These are phyloP conservation scores for Clarireedia homoeocarpa DNA, from an alignment of 2,329 filamentous ascomycete genomes.

Conservation along the genomic window DNA sequence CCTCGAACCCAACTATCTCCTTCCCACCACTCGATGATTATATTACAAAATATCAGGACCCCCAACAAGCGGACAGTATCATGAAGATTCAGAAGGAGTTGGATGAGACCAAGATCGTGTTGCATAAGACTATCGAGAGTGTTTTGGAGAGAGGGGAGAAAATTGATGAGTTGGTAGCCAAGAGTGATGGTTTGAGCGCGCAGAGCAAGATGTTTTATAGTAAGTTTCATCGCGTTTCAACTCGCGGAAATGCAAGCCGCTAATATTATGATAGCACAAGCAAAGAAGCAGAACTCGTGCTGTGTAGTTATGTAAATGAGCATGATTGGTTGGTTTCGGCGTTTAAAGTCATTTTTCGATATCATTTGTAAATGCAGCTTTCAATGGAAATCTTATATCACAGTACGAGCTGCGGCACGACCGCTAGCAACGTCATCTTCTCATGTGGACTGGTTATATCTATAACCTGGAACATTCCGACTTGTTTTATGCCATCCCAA, in stretches of 20 bases:
- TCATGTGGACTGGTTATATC: too few species aligned
- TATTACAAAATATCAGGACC: slow-evolving; percentile 57
- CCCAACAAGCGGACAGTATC: slow-evolving; percentile 82
- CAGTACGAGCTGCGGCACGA: slow-evolving; percentile 5
- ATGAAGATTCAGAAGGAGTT: slow-evolving; percentile 94
- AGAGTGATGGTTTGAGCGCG: slow-evolving; percentile 82
- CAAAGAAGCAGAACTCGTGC: slow-evolving; percentile 77
- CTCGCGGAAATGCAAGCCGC: not conserved
- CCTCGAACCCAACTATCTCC: slow-evolving; percentile 43
- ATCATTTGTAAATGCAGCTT: slow-evolving; percentile 5
- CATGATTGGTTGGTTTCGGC: slow-evolving; percentile 11
- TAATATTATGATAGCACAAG: slow-evolving; percentile 40
- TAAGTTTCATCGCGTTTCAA: slow-evolving; percentile 32
- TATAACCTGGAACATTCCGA: not conserved
- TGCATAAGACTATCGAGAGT: slow-evolving; percentile 94
- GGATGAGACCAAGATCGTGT: slow-evolving; percentile 92
- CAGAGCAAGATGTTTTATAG: slow-evolving; percentile 99
- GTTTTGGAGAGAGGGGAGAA: slow-evolving; percentile 89
- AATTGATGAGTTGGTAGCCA: slow-evolving; percentile 86
- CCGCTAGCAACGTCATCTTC: not conserved
- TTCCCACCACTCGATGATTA: slow-evolving; percentile 78
- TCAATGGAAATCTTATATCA: not conserved
- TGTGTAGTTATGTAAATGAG: slow-evolving; percentile 56
- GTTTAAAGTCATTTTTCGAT: slow-evolving; percentile 11
- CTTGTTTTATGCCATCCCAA: not conserved